Evolutionary conservation across 768 basidiomycete species (phyloP), one percentile per base, ranked within the genome.

Genomic region (Pholiota molesta): DNA sequence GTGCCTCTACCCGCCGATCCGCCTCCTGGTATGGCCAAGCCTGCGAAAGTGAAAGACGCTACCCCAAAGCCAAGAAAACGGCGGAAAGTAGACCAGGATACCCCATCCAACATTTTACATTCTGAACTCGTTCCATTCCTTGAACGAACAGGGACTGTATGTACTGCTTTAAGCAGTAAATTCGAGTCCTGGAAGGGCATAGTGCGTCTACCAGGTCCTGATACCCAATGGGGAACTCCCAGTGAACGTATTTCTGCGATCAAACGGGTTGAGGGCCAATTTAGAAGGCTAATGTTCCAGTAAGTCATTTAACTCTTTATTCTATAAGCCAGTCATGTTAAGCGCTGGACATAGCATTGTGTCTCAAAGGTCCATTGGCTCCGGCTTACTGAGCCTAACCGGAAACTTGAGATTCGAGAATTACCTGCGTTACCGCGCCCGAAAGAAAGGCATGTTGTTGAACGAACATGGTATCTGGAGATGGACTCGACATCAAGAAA

Each of bases 401-500:
- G 89, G 89, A 9, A 86, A 89, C 67, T 44, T 52, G 0, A 76
- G 78, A 26, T 87, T 88, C 68, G 71, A 74, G 44, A 72, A 75
- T 53, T 73, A 80, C 44, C 62, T 84, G 1, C 77, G 77, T 33
- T 68, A 65, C 21, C 74, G 75, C 40, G 90, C 89, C 0, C 56
- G 66, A 6, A 75, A 73, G 47, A 66, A 77, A 2, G 83, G 82
- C 16, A 65, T 88, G 67, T 75, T 80, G 35, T 76, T 91, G 29
- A 83, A 88, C 65, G 85, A 87, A 65, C 83, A 78, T 63, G 90
- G 89, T 13, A 74, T 91, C 3, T 91, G 90, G 90, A 77, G 73
- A 54, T 88, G 86, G 85, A 72, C 33, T 13, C 29, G 10, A 63
- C 62, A 26, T 59, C 57, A 49, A 11, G 13, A 10, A 49, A 21